Base-by-base conservation (phyloP, 495 filamentous ascomycete genomes). In the Aspergillus bridgeri region DNA sequence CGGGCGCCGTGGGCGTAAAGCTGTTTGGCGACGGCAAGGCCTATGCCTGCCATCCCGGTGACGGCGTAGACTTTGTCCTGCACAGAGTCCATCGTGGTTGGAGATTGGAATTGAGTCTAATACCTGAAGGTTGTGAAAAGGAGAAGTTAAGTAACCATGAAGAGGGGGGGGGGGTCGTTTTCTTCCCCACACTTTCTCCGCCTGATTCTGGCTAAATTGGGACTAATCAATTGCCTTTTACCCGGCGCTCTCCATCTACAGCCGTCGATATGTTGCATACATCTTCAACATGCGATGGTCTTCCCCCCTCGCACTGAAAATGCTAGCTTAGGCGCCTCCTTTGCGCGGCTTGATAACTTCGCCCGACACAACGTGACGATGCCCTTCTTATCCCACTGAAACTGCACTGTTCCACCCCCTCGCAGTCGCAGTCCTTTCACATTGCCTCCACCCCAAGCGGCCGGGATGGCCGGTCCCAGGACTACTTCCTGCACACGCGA, bases 61-160 rank as follows among this genome's bases (percentile, higher is more conserved):
- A n/a, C n/a, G n/a, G 53, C 64, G 33, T 79, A 71, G 1, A 84
- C 81, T 69, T 78, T 82, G 48, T 63, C 64, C 56, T 71, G 54
- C 52, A 75, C 54, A 45, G 66, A 64, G 51, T 68, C 55, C 65
- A 68, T 69, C n/a, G n/a, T n/a, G n/a, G n/a, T n/a, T n/a, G n/a
- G n/a, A n/a, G n/a, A n/a, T n/a, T n/a, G n/a, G n/a, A n/a, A n/a
- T n/a, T n/a, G n/a, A n/a, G n/a, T n/a, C n/a, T n/a, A n/a, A n/a
- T n/a, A n/a, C n/a, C n/a, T n/a, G n/a, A n/a, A n/a, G n/a, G n/a
- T n/a, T n/a, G n/a, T n/a, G n/a, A n/a, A n/a, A n/a, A n/a, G n/a
- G n/a, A n/a, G n/a, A n/a, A n/a, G n/a, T n/a, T n/a, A n/a, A n/a
- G n/a, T n/a, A n/a, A n/a, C n/a, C n/a, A n/a, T n/a, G n/a, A n/a